These are phyloP conservation scores for Ophiocordyceps camponoti-leonardi DNA, from an alignment of 2,329 filamentous ascomycete genomes.

Conservation along the genomic window DNA sequence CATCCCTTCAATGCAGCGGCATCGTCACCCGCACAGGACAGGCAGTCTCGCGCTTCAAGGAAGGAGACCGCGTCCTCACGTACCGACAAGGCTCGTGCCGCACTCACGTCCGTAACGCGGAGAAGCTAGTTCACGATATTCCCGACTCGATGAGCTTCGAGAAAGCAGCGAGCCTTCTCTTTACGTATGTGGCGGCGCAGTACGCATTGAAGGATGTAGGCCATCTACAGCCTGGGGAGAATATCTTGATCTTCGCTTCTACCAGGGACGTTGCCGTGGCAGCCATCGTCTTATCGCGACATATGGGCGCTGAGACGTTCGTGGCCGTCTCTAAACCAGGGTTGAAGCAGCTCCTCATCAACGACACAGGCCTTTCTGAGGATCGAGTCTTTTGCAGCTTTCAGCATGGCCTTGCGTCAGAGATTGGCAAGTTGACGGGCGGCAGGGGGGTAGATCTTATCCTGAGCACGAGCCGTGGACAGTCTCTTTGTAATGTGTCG, in stretches of 20 bases:
- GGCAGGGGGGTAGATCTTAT: background rate
- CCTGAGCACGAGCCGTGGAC: background rate
- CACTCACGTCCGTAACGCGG: background rate
- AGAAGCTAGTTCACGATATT: background rate
- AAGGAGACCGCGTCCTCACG: background rate
- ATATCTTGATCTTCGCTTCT: background rate
- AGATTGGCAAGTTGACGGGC: background rate
- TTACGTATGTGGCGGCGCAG: background rate
- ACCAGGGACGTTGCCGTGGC: background rate
- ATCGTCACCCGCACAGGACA: background rate
- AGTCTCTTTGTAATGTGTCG: background rate
- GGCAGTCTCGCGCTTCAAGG: background rate
- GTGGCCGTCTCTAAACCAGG: background rate
- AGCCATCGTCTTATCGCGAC: background rate
- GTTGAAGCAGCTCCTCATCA: background rate
- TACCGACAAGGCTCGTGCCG: background rate
- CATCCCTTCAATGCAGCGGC: background rate
- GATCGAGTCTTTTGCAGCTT: background rate
- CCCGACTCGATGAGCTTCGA: background rate
- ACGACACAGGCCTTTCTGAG: background rate
- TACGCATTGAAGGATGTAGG: background rate
- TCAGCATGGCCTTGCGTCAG: background rate
- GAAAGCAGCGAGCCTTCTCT: background rate
- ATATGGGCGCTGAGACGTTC: background rate
- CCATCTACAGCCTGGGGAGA: background rate